These are phyloP conservation scores for Fraxinus sp. DNA, from an alignment of 305 asterid genomes.

Conservation along the genomic window DNA sequence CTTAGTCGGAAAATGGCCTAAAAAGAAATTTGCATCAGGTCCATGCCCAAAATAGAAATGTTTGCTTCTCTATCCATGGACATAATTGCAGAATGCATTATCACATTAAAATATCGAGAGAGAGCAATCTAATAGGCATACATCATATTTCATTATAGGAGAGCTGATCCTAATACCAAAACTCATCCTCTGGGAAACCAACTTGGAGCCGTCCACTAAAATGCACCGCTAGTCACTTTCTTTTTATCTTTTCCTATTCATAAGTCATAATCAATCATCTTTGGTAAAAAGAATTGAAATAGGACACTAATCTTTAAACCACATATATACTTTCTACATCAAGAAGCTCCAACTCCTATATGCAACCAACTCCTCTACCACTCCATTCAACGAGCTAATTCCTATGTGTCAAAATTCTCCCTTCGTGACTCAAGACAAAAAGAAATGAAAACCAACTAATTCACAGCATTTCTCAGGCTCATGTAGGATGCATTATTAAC, in stretches of 20 bases:
- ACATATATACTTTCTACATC: background rate
- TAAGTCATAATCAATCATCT: background rate
- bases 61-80: background rate
- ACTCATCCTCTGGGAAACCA: conserved; percentile 11
- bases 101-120: background rate
- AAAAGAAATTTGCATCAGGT: background rate
- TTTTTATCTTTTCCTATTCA: background rate
- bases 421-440: background rate
- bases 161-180: background rate
- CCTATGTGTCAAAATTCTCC: background rate
- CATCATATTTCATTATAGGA: background rate
- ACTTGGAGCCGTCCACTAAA: background rate
- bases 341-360: background rate
- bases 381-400: background rate
- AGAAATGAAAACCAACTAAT: background rate
- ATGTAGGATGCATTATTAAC: background rate
- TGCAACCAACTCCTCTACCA: background rate
- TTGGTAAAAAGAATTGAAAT: background rate
- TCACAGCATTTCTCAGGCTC: background rate
- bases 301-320: background rate
- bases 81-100: background rate
- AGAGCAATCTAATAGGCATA: background rate
- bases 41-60: background rate
- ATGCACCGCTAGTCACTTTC: background rate
- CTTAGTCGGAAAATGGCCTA: background rate